Conservation (phyloP, 2,329 filamentous ascomycete species). For the Teratosphaeria nubilosa region DNA sequence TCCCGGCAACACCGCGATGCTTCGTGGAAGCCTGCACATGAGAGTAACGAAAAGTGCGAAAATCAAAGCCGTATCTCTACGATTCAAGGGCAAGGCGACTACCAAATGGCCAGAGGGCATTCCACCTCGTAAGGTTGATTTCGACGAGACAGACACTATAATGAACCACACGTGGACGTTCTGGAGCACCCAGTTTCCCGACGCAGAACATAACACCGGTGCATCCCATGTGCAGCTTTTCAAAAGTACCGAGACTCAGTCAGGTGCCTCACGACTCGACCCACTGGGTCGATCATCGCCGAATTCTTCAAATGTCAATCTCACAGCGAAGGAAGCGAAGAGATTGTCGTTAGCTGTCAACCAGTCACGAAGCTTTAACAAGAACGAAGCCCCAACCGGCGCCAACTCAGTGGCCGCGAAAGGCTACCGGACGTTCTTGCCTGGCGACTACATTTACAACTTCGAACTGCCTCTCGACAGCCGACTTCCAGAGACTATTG, state of each 20-base stretch:
- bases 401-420: conserved; percentile 56
- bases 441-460: conserved; percentile 62
- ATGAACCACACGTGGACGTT: conserved; percentile 86
- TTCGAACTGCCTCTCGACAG: conserved; percentile 80
- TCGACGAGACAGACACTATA: conserved; percentile 73
- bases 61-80: conserved; percentile 81
- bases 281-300: conserved; percentile 21
- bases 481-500: conserved; percentile 70
- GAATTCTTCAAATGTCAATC: conserved; percentile 34
- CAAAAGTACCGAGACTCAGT: conserved; percentile 27
- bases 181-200: conserved; percentile 66
- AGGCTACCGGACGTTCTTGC: conserved; percentile 76
- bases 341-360: conserved; percentile 69
- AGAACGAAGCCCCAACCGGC: conserved; percentile 51
- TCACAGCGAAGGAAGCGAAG: conserved; percentile 45
- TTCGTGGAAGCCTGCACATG: conserved; percentile 74
- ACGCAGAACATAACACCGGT: conserved; percentile 50
- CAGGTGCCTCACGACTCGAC: conserved; percentile 22
- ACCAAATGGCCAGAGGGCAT: conserved; percentile 97
- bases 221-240: conserved; percentile 53
- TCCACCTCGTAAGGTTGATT: conserved; percentile 73
- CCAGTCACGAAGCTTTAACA: conserved; percentile 75
- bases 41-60: conserved; percentile 83
- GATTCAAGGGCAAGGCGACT: conserved; percentile 71
- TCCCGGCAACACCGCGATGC: conserved; percentile 63